Base-by-base conservation (phyloP, 2,329 filamentous ascomycete genomes). In the Karstenula rhodostoma region DNA sequence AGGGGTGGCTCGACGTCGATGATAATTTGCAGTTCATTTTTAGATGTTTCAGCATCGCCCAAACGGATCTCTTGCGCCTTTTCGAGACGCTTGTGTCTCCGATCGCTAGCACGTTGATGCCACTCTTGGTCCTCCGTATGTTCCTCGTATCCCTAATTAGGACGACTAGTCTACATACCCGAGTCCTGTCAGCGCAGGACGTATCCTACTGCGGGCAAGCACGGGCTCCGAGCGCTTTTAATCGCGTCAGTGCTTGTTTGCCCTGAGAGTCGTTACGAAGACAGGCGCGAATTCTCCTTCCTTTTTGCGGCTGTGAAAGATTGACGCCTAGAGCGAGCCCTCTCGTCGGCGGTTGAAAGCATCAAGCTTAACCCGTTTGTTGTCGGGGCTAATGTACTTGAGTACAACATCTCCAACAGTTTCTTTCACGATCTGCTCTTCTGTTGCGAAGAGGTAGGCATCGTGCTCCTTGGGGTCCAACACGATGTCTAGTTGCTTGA, bases 401-500 rank as follows among this genome's bases (percentile, higher is more conserved):
- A 80, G 64, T 35, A 54, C 43, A 7, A 69, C 65, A 3, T 73
- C 73, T n/a, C 64, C 69, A 7, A 66, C 67, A 43, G 63, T 59
- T 37, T 75, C 73, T 5, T 67, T 66, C 17, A 60, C 60, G 35
- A 82, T 62, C 51, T 82, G 78, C 2, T 80, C 73, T 57, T 81
- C 78, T 1, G 74, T 73, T 19, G 74, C 78, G 73, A 78, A 82
- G 2, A 76, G 48, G 57, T 73, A 79, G 3, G 63, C 61, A 54
- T 81, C 77, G 61, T 83, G 81, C 69, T 82, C 80, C 10, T 73
- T 57, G 3, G 78, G 76, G 57, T 82, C 78, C 57, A 82, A 63
- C 2, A 60, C 56, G 19, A 77, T 43, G 4, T 63, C 61, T 3
- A 64, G 32, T 12, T 66, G 56, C 53, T 76, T 63, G 29, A 79